Evolutionary conservation across 805 yeast species (phyloP), one percentile per base, ranked within the genome.

Genomic region (Suhomyces sp.): DNA sequence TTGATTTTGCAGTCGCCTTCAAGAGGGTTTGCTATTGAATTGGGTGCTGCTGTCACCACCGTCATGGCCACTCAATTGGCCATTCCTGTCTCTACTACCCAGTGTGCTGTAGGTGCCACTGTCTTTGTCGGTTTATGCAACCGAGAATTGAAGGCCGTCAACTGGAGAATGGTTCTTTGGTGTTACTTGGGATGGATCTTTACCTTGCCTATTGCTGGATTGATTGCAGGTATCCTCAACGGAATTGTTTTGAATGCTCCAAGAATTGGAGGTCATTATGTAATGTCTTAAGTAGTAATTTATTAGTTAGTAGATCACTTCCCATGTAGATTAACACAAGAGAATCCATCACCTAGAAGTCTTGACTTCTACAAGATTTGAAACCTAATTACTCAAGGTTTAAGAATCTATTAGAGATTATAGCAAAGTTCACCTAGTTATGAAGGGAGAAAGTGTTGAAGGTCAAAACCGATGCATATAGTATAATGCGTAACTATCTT

Each of bases 121-220:
- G 89, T 86, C 6, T 82, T 80, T 61, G 88, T 87, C 57, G 93
- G 91, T 50, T 72, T 86, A 53, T 85, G 89, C 71, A 87, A 86
- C 75, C 72, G 72, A 59, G 87, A 83, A 62, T 57, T 75, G 60
- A 79, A 69, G 58, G 79, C 87, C 4, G 85, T 85, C 53, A 86
- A 87, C 74, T 87, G 91, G 91, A 79, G 87, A 72, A 82, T 85
- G 82, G 89, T 86, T 24, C 64, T 72, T 12, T 86, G 87, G 86
- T 81, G 86, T 59, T 86, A 84, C 68, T 59, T 73, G 47, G 90
- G 91, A 43, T 86, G 93, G 92, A 53, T 86, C 43, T 61, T 86
- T 46, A 87, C 93, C 17, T 72, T 87, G 59, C 92, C 93, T 39
- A 69, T 81, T 60, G 90, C 92, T 12, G 92, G 91, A 53, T 59